These are phyloP conservation scores for Suillus discolor DNA, from an alignment of 768 basidiomycete genomes.

Conservation along the genomic window DNA sequence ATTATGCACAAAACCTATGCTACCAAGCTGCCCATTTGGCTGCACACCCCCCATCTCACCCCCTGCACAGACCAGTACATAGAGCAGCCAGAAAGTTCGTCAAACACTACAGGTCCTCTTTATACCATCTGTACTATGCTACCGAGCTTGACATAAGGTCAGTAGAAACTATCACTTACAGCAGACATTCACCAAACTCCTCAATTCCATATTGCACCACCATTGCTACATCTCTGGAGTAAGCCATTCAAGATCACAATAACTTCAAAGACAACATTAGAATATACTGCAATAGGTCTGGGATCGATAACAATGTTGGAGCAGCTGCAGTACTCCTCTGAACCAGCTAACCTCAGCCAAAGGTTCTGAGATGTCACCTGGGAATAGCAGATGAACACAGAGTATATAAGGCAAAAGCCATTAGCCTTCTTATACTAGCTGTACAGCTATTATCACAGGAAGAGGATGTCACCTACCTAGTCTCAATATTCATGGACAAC, in stretches of 20 bases:
- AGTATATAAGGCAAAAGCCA: slow-evolving; percentile 19
- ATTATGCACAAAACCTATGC: slow-evolving; percentile 9
- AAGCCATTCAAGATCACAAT: not conserved
- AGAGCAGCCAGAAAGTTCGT: not conserved
- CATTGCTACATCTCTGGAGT: not conserved
- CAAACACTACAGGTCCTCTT: not conserved
- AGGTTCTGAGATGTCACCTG: slow-evolving; percentile 12
- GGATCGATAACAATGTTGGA: slow-evolving; percentile 14
- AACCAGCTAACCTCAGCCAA: not conserved
- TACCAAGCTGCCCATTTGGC: not conserved
- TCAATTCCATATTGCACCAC: not conserved
- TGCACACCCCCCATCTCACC: not conserved
- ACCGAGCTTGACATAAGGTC: not conserved
- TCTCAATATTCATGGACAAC: slow-evolving; percentile 16
- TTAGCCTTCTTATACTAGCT: slow-evolving; percentile 16
- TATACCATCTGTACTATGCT: not conserved
- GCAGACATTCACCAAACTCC: not conserved
- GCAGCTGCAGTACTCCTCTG: slow-evolving; percentile 18
- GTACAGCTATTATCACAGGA: slow-evolving; percentile 10
- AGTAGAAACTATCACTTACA: not conserved
- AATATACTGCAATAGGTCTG: slow-evolving; percentile 25
- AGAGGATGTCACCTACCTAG: not conserved
- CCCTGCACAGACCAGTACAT: not conserved
- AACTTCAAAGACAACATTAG: not conserved
- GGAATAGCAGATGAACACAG: slow-evolving; percentile 19